Percentiles rank a stretch among this genome's conserved stretches.
Conservation (phyloP, 2,329 filamentous ascomycete species). For the Alternaria arbusti region DNA sequence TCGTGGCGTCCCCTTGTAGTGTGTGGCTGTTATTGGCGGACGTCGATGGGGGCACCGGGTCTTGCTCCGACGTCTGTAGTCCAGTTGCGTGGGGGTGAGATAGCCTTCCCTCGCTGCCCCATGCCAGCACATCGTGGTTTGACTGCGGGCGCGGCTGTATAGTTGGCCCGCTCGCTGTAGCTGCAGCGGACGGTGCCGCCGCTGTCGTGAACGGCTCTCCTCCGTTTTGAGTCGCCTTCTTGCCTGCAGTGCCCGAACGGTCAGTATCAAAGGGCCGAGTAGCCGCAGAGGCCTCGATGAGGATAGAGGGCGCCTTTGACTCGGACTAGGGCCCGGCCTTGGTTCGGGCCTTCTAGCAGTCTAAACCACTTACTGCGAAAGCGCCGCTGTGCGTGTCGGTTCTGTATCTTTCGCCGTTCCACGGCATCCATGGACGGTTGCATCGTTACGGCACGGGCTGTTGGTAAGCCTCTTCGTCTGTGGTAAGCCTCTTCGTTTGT, state of each 20-base stretch:
- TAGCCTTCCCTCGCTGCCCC: not conserved
- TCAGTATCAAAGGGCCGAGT: not conserved
- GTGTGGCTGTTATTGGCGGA: not conserved
- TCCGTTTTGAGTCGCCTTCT: not conserved
- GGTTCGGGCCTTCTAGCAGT: not conserved
- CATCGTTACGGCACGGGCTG: not conserved
- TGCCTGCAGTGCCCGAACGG: not conserved
- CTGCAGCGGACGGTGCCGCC: not conserved
- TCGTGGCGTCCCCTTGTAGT: not conserved
- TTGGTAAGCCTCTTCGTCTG: too few species aligned
- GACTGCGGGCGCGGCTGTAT: not conserved
- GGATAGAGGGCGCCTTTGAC: not conserved
- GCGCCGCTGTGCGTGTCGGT: not conserved
- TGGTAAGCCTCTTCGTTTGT: too few species aligned
- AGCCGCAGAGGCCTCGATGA: not conserved
- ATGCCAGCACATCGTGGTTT: not conserved
- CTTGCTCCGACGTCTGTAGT: not conserved
- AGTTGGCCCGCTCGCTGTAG: not conserved
- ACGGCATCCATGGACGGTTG: not conserved
- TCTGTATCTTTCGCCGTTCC: not conserved
- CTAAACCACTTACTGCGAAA: not conserved
- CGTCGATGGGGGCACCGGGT: not conserved
- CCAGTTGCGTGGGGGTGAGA: not conserved
- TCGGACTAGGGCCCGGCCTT: not conserved
- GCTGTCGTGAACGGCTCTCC: not conserved